Evolutionary conservation across 495 filamentous ascomycete species (phyloP).

Genomic region (Neurospora sublineolata): DNA sequence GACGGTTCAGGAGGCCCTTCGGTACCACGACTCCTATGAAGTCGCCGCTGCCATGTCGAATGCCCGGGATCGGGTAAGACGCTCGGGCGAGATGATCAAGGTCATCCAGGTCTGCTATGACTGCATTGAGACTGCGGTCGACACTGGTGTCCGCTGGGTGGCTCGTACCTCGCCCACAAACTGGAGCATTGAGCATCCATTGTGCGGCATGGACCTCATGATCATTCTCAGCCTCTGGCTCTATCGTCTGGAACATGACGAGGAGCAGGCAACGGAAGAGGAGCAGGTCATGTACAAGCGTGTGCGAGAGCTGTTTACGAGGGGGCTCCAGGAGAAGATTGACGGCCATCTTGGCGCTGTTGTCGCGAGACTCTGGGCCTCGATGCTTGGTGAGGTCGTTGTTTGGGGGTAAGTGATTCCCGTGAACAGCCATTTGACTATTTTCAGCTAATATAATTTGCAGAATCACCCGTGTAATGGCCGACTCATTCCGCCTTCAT

Average conservation of each 20-base stretch:
- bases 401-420: conserved; percentile 71
- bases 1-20: conserved; percentile 87
- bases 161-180: conserved; percentile 93
- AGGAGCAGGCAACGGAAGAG: conserved; percentile 83
- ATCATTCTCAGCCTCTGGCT: conserved; percentile 98
- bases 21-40: conserved; percentile 94
- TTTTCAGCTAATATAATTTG: conserved; percentile 32
- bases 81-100: conserved; percentile 94
- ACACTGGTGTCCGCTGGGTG: conserved; percentile 95
- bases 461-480: conserved; percentile 95
- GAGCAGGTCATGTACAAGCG: conserved; percentile 93
- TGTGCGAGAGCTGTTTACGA: conserved; percentile 83
- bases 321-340: conserved; percentile 68
- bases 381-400: conserved; percentile 96
- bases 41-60: conserved; percentile 94
- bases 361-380: conserved; percentile 91
- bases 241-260: conserved; percentile 97
- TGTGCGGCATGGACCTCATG: conserved; percentile 95
- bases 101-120: conserved; percentile 97
- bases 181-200: conserved; percentile 97
- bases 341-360: conserved; percentile 69
- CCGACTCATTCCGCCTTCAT: conserved; percentile 95
- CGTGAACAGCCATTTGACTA: conserved; percentile 5
- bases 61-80: conserved; percentile 83
- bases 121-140: conserved; percentile 91